phyloP scores from a whole-genome alignment of 257 asterid genomes.

The Knoxia roxburghii region DNA sequence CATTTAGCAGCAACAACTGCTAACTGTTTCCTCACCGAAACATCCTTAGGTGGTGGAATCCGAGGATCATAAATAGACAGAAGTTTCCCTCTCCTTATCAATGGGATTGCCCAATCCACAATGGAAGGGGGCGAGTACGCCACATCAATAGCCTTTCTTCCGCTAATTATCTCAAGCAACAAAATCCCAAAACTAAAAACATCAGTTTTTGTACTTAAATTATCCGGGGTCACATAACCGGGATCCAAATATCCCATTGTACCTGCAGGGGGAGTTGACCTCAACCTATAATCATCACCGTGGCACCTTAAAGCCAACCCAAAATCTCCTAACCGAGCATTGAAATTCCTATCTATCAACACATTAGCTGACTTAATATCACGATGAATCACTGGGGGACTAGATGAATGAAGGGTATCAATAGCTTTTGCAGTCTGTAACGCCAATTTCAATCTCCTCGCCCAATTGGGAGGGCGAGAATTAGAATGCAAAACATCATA shows the following conservation, averaged over 20 bases:
- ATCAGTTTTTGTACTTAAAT: slow-evolving; percentile 67
- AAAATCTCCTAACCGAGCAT: slow-evolving; percentile 80
- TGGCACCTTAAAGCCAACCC: slow-evolving; percentile 71
- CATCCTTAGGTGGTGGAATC: slow-evolving; percentile 54
- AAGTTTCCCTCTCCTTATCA: slow-evolving; percentile 70
- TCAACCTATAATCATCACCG: slow-evolving; percentile 52
- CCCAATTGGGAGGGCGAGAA: slow-evolving; percentile 66
- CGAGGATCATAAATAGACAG: slow-evolving; percentile 59
- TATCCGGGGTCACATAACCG: slow-evolving; percentile 70
- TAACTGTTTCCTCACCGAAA: slow-evolving; percentile 57
- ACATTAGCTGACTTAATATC: slow-evolving; percentile 84
- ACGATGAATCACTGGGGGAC: slow-evolving; percentile 71
- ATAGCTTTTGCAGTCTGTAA: slow-evolving; percentile 69
- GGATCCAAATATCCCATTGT: slow-evolving; percentile 96
- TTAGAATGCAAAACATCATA: slow-evolving; percentile 61
- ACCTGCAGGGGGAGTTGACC: slow-evolving; percentile 90
- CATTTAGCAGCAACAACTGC: slow-evolving; percentile 79
- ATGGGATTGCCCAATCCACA: slow-evolving; percentile 85
- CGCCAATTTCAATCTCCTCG: slow-evolving; percentile 63
- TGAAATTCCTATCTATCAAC: slow-evolving; percentile 58
- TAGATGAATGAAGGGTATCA: slow-evolving; percentile 52
- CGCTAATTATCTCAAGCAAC: slow-evolving; percentile 81
- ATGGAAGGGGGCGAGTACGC: slow-evolving; percentile 67
- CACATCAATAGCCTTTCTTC: slow-evolving; percentile 83
- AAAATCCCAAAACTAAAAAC: slow-evolving; percentile 78